These are phyloP conservation scores for Bauhinia variegata DNA, from an alignment of 306 rosid species.

Conservation along the genomic window DNA sequence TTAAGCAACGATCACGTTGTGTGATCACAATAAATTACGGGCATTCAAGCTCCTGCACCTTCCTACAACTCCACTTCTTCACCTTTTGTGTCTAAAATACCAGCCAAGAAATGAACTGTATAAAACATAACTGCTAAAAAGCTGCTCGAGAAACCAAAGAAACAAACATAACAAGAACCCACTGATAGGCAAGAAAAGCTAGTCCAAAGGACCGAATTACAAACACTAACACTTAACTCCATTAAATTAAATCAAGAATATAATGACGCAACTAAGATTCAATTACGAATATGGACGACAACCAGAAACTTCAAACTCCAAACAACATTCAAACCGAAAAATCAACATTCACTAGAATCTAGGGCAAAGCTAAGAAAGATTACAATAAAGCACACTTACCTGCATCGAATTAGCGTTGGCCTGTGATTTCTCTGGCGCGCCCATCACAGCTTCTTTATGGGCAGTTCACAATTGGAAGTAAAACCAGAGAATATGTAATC, in stretches of 20 bases:
- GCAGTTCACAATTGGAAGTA: slow-evolving; percentile 41
- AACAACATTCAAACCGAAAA: slow-evolving; percentile 22
- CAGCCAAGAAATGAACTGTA: background rate
- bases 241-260: slow-evolving; percentile 8
- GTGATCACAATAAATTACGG: background rate
- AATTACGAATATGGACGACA: slow-evolving; percentile 18
- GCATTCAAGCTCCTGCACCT: slow-evolving; percentile 1
- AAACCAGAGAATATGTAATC: slow-evolving; percentile 35
- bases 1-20: no score
- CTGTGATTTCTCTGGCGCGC: slow-evolving; percentile 87
- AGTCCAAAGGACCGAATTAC: slow-evolving; percentile 15
- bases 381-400: slow-evolving; percentile 52
- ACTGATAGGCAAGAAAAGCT: slow-evolving; percentile 12
- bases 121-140: slow-evolving; percentile 8
- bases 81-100: background rate
- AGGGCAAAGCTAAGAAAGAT: slow-evolving; percentile 46
- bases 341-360: slow-evolving; percentile 26
- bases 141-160: background rate
- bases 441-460: slow-evolving; percentile 58
- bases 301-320: slow-evolving; percentile 38
- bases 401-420: slow-evolving; percentile 84
- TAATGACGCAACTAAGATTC: background rate
- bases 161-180: slow-evolving; percentile 7
- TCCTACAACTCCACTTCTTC: background rate
- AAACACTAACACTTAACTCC: slow-evolving; percentile 11